Evolutionary conservation across 2,329 filamentous ascomycete genomes (phyloP).

Genomic region (Drechslerella dactyloides): DNA sequence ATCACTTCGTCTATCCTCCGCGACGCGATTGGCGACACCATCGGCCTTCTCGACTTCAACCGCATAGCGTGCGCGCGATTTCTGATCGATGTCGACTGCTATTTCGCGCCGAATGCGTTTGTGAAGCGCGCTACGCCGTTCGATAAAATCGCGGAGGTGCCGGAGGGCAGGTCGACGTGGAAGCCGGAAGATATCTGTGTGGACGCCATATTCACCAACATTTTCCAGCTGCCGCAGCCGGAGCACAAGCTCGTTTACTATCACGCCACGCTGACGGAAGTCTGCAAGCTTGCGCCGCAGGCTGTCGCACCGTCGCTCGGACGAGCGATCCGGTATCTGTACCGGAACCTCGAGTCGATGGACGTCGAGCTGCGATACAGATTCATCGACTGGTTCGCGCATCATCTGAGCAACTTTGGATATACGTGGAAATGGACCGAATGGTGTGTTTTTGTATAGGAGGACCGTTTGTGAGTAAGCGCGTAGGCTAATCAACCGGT

Average conservation of each 20-base stretch:
- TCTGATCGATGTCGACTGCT: slow-evolving; percentile 92
- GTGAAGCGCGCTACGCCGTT: slow-evolving; percentile 92
- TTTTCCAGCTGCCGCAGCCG: slow-evolving; percentile 82
- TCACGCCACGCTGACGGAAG: slow-evolving; percentile 90
- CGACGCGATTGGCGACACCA: slow-evolving; percentile 86
- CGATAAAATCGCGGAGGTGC: slow-evolving; percentile 76
- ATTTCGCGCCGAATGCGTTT: slow-evolving; percentile 87
- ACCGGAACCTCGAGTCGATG: slow-evolving; percentile 79
- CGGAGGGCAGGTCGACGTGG: slow-evolving; percentile 76
- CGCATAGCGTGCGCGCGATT: slow-evolving; percentile 84
- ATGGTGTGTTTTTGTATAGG: slow-evolving; percentile 67
- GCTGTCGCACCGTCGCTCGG: slow-evolving; percentile 95
- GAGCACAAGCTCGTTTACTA: slow-evolving; percentile 98
- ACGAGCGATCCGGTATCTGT: slow-evolving; percentile 88
- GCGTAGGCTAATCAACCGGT: neutral
- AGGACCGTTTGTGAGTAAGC: neutral
- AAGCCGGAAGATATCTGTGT: slow-evolving; percentile 97
- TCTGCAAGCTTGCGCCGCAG: slow-evolving; percentile 92
- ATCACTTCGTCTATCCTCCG: slow-evolving; percentile 83
- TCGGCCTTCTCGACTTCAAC: slow-evolving; percentile 93
- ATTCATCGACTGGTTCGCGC: slow-evolving; percentile 96
- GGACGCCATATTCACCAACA: slow-evolving; percentile 95
- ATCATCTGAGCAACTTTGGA: slow-evolving; percentile 97
- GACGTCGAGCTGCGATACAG: slow-evolving; percentile 85
- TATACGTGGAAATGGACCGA: slow-evolving; percentile 99